A percentile compares a stretch with the other conserved stretches of the same genome.
Conservation (phyloP, 2,329 filamentous ascomycete species). For the Trichoderma aggressivum region DNA sequence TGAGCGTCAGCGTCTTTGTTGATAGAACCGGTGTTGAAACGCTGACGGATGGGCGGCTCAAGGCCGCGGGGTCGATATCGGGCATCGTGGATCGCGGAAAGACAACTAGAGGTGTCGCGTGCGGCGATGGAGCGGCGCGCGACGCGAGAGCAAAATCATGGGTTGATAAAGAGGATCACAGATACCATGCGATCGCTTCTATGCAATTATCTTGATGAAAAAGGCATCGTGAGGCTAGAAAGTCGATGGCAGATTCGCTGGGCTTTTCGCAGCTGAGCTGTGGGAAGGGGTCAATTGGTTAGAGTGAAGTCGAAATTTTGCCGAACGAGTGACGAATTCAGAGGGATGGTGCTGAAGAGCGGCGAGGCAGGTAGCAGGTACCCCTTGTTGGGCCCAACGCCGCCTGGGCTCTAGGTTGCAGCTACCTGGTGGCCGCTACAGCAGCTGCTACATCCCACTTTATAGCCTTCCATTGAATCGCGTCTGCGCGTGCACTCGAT, state of each 20-base stretch:
- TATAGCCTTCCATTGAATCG: not conserved
- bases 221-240: constrained; percentile 39
- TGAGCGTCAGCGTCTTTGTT: constrained; percentile 55
- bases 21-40: constrained; percentile 58
- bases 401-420: not conserved
- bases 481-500: constrained; percentile 8
- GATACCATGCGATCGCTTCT: constrained; percentile 42
- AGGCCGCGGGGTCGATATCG: constrained; percentile 67
- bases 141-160: constrained; percentile 42
- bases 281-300: constrained; percentile 29
- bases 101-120: constrained; percentile 43
- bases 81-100: constrained; percentile 48
- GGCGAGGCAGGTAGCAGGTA: constrained; percentile 27
- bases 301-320: constrained; percentile 37
- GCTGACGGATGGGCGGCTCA: constrained; percentile 59
- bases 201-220: constrained; percentile 43
- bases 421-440: constrained; percentile 4
- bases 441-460: constrained; percentile 16
- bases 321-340: constrained; percentile 18
- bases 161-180: constrained; percentile 39
- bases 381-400: not conserved
- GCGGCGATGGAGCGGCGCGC: constrained; percentile 45
- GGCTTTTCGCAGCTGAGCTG: constrained; percentile 22
- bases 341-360: constrained; percentile 21
- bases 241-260: constrained; percentile 39